Base-by-base conservation (phyloP, 176 grass and related monocot genomes). In the Aechmea fasciata region DNA sequence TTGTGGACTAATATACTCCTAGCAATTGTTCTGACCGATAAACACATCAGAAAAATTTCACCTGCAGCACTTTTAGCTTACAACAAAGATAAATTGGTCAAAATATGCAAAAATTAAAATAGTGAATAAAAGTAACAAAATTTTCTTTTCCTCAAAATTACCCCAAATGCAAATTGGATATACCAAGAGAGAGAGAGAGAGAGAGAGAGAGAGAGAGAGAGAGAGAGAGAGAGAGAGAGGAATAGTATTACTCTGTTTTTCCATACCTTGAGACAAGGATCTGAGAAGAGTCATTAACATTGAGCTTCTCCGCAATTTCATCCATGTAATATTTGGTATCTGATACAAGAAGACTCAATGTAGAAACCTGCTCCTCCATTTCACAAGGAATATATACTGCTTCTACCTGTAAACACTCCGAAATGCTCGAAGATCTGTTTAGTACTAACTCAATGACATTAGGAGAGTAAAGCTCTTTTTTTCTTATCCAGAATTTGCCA, bases 311-410 rank as follows among this genome's bases (percentile, higher is more conserved):
- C 57, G 89, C 84, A 66, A 97, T 92, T 79, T 78, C 77, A 81
- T 85, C 69, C 81, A 97, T 80, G 77, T 92, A 97, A 83, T 90
- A 91, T 77, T 75, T 69, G 53, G 86, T 75, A 54, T 87, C 49
- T 62, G 29, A 72, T 70, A 92, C 55, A 69, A 80, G 75, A 73
- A 97, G 64, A 67, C 47, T 75, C 57, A 90, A 29, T 79, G 26
- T 66, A 61, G 81, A 81, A 20, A 73, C 74, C 74, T 79, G 73
- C 61, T 92, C 89, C 69, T 92, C 74, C 67, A 87, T 70, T 57
- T 49, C 63, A 75, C 57, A 77, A n/a, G 89, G 89, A 79, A 97
- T 79, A 76, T 51, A 20, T 78, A 90, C 51, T 1, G 67, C 89
- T 80, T 87, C 76, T 65, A 87, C 73, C 72, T 83, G 73, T 65